These are phyloP conservation scores for Nymphaea thermarum DNA, from an alignment of 164 flowering plant species.

Conservation along the genomic window DNA sequence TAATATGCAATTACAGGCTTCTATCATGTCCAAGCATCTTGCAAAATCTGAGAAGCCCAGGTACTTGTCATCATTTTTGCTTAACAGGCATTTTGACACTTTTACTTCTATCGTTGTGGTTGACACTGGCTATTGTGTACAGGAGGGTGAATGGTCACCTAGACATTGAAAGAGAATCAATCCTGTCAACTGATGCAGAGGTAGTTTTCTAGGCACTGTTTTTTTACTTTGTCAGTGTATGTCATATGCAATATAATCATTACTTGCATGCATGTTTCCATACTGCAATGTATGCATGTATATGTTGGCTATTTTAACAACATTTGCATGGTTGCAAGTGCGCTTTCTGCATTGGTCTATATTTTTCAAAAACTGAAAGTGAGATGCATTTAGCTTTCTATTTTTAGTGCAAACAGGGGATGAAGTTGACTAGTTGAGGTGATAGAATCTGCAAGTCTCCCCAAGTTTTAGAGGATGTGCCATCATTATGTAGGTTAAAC, in stretches of 20 bases:
- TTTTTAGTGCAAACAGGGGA: too few relatives aligned
- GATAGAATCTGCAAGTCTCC: too few relatives aligned
- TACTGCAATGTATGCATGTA: too few relatives aligned
- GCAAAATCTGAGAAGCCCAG: conserved; percentile 13
- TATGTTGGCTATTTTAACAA: too few relatives aligned
- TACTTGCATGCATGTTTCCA: not conserved
- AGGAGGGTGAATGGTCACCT: conserved; percentile 10
- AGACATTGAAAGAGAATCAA: conserved; percentile 6
- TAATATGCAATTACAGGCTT: conserved; percentile 8
- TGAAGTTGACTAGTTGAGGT: too few relatives aligned
- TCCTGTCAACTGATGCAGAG: conserved; percentile 3
- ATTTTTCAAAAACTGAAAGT: too few relatives aligned
- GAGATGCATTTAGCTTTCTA: too few relatives aligned
- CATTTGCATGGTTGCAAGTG: too few relatives aligned
- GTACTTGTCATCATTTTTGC: not conserved
- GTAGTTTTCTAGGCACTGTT: not conserved
- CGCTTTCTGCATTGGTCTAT: too few relatives aligned
- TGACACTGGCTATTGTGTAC: not conserved
- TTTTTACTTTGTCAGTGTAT: not conserved
- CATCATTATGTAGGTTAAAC: too few relatives aligned
- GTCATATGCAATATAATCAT: not conserved
- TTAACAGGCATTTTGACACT: not conserved
- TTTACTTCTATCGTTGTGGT: not conserved
- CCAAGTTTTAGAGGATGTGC: too few relatives aligned
- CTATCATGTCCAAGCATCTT: conserved; percentile 13